Base-by-base conservation (phyloP, 345 rosid genomes). In the Melastoma malabathricum region DNA sequence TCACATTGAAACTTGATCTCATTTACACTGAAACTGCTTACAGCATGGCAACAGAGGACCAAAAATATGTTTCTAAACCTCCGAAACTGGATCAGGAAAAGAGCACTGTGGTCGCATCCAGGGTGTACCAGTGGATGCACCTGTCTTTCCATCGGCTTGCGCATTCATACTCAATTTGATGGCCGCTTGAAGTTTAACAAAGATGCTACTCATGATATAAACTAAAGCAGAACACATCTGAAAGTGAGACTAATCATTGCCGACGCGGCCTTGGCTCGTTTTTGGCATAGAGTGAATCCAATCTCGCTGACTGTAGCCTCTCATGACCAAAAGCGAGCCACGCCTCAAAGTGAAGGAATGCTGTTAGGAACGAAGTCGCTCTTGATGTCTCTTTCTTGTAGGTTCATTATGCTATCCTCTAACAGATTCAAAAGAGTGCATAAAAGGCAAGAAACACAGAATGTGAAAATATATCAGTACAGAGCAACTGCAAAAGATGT, bases 261-360 rank as follows among this genome's bases (percentile, higher is more conserved):
- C 0, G 86, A 70, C 13, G 73, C 77, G 1, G 65, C 81, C 65
- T 75, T 86, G 17, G 74, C 78, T 19, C 94, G 80, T 74, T 83
- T n/a, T 89, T 15, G 94, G 97, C 60, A 89, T 84, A 0, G 94
- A 86, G 67, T 89, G 97, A 5, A 77, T 59, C 97, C 97, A 89
- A 31, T 89, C 96, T 57, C 86, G 80, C 61, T 83, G 97, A 6
- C 84, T 81, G 69, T 86, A 62, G 14, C 94, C 96, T 46, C 75
- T 81, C 97, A 89, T 89, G 55, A 84, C 82, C 39, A 89, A 55
- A 47, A 89, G 60, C 0, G 96, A 83, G 62, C 96, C 97, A 48
- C 85, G 95, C 74, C 82, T 89, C 54, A 89, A 34, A 3, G 52
- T 60, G 56, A 84, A 85, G 16, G 68, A 62, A 10, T 67, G 82